Evolutionary conservation across 129 eudicot species (phyloP), one percentile per base, ranked within the genome.

Genomic region (Oenanthe sinensis): DNA sequence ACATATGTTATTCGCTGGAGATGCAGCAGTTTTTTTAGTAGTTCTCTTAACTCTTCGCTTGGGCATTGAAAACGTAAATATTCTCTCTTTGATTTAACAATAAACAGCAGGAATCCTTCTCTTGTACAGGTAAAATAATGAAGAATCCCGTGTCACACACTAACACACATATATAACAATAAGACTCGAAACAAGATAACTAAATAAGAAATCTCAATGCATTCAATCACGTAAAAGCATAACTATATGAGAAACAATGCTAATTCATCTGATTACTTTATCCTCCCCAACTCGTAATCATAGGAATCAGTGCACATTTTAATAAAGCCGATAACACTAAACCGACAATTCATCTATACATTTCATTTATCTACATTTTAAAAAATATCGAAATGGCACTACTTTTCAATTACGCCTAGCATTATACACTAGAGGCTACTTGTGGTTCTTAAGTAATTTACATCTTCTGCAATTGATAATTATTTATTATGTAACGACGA

Each of bases 41-140:
- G 17, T 77, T 80, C 71, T 87, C 78, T 76, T 83, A 36, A 50
- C 78, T 81, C 83, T 87, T 79, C 85, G 81, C 80, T 80, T 87
- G 42, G 85, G 86, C 93, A 89, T 89, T 81, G 81, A 65, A 81
- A 74, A 22, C 43, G 36, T 22, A 28, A 28, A 58, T 8, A 36
- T 55, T 7, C 20, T 42, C 50, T 19, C 75, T 20, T 71, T 0
- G 14, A 43, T 40, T 71, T 71, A 0, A 20, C 24, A 54, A 40
- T n/a, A 45, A 43, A 20, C 30, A 42, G 33, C 45, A 70, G 49
- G 2, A 22, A n/a, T 16, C 15, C 75, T 42, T 12, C n/a, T 8
- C 26, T 39, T 20, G 76, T 10, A 72, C 50, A 17, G 43, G 50
- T 72, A 44, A 72, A 43, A 20, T 8, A 8, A 13, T 10, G 4